phyloP scores from a whole-genome alignment of 1,139 yeast genomes.

The Yarrowia galli region DNA sequence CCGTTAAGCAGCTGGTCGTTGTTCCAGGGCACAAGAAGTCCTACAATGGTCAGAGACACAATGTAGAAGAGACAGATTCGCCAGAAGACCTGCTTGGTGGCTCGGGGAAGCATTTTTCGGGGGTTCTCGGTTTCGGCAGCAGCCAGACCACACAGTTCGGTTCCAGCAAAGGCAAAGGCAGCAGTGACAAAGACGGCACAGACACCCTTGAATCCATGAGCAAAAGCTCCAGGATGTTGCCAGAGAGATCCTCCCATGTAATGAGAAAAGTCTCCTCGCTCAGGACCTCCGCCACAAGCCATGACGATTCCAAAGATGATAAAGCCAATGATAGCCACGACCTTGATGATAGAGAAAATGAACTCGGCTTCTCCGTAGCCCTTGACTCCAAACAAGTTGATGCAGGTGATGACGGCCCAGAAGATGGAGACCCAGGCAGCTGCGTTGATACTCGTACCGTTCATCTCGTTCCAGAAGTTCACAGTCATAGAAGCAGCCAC shows the following conservation, averaged over 20 bases:
- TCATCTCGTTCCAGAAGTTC: conserved; percentile 72
- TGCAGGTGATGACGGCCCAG: conserved; percentile 61
- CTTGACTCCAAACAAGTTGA: conserved; percentile 74
- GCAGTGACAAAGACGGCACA: conserved; percentile 83
- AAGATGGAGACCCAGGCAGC: conserved; percentile 74
- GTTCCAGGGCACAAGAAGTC: conserved; percentile 68
- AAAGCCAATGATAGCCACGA: conserved; percentile 70
- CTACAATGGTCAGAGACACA: conserved; percentile 63
- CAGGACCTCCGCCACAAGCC: conserved; percentile 74
- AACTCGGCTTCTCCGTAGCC: conserved; percentile 85
- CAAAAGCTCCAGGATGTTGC: conserved; percentile 67
- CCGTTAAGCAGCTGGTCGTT: conserved; percentile 56
- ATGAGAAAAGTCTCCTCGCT: conserved; percentile 52
- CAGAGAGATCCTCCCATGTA: conserved; percentile 70
- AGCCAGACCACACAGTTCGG: conserved; percentile 79
- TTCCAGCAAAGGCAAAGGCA: conserved; percentile 87
- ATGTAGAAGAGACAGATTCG: conserved; percentile 56
- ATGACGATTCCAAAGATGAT: conserved; percentile 67
- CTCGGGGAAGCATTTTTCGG: conserved; percentile 22
- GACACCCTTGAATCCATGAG: conserved; percentile 75
- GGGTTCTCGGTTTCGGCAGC: conserved; percentile 27
- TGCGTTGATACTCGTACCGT: conserved; percentile 55
- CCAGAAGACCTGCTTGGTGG: conserved; percentile 36
- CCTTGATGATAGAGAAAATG: conserved; percentile 65
- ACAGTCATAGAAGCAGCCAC: conserved; percentile 78